Percentiles rank a stretch among this genome's conserved stretches.
Evolutionary conservation across 2,329 filamentous ascomycete genomes (phyloP).

Genomic region (Beauveria bassiana): DNA sequence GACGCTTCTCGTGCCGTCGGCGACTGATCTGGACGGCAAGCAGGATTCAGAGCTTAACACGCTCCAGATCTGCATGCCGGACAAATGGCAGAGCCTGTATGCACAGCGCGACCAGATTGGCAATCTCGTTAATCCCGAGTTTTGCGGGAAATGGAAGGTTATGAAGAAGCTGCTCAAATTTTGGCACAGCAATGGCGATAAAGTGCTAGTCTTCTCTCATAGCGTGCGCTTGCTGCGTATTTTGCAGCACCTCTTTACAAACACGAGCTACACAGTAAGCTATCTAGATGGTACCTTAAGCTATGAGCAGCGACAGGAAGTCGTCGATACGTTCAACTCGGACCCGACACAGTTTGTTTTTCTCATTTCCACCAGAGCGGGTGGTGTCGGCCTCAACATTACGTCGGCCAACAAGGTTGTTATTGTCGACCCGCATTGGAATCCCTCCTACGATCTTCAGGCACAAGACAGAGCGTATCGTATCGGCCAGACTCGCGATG

Average conservation of each 20-base stretch:
- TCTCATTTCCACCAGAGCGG: constrained; percentile 87
- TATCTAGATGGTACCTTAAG: constrained; percentile 81
- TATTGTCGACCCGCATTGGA: constrained; percentile 96
- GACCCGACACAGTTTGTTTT: constrained; percentile 88
- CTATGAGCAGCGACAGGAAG: constrained; percentile 73
- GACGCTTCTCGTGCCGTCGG: constrained; percentile 70
- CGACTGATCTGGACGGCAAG: constrained; percentile 58
- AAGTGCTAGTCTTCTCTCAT: constrained; percentile 92
- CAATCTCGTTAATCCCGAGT: constrained; percentile 77
- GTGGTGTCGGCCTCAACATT: constrained; percentile 91
- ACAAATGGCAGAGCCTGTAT: constrained; percentile 68
- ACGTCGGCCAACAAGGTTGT: constrained; percentile 98
- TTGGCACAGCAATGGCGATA: constrained; percentile 86
- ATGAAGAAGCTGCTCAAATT: constrained; percentile 78
- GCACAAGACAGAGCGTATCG: constrained; percentile 94
- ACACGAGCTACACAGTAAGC: constrained; percentile 82
- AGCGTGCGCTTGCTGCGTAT: constrained; percentile 80
- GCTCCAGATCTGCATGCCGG: constrained; percentile 66
- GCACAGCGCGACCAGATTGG: constrained; percentile 68
- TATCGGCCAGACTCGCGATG: constrained; percentile 85
- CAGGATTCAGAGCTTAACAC: constrained; percentile 69
- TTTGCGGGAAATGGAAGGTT: constrained; percentile 95
- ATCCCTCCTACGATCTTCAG: constrained; percentile 88
- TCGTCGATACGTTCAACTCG: constrained; percentile 86
- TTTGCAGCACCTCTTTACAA: constrained; percentile 75